A percentile compares a stretch with the other conserved stretches of the same genome.
These are phyloP conservation scores for Hylodesmum podocarpum DNA, from an alignment of 306 rosid genomes.

Conservation along the genomic window DNA sequence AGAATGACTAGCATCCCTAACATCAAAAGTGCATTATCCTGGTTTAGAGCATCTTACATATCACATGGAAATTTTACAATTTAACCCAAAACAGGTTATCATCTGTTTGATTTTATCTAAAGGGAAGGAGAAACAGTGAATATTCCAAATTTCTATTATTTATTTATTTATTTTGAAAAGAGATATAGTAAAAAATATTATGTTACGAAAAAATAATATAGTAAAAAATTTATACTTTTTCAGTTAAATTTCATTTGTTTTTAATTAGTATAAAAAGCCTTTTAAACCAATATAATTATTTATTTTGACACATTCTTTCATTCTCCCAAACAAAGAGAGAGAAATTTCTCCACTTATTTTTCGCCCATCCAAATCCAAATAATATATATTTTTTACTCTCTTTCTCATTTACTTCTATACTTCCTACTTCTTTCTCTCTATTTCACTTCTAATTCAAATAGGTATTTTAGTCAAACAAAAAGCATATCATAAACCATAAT, in stretches of 20 bases:
- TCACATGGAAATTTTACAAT: background rate
- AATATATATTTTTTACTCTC: too few species aligned
- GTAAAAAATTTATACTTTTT: too few species aligned
- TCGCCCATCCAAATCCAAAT: background rate
- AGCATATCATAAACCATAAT: background rate
- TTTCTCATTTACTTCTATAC: background rate
- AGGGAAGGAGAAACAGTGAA: too few species aligned
- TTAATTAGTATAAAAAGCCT: too few species aligned
- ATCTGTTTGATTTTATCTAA: too few species aligned
- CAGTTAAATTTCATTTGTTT: too few species aligned
- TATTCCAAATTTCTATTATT: too few species aligned
- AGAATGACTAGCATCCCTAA: background rate
- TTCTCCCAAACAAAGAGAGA: background rate
- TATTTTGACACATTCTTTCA: too few species aligned
- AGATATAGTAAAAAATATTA: too few species aligned
- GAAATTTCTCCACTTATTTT: background rate
- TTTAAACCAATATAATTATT: too few species aligned
- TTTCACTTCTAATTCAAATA: background rate
- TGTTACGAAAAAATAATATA: too few species aligned
- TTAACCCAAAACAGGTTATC: background rate
- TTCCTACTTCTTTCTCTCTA: background rate
- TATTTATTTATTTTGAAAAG: too few species aligned
- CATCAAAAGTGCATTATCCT: background rate
- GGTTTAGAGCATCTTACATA: background rate
- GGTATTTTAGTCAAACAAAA: background rate